Evolutionary conservation across 2,329 filamentous ascomycete genomes (phyloP), one percentile per base, ranked within the genome.

Genomic region (Cercospora zeina): DNA sequence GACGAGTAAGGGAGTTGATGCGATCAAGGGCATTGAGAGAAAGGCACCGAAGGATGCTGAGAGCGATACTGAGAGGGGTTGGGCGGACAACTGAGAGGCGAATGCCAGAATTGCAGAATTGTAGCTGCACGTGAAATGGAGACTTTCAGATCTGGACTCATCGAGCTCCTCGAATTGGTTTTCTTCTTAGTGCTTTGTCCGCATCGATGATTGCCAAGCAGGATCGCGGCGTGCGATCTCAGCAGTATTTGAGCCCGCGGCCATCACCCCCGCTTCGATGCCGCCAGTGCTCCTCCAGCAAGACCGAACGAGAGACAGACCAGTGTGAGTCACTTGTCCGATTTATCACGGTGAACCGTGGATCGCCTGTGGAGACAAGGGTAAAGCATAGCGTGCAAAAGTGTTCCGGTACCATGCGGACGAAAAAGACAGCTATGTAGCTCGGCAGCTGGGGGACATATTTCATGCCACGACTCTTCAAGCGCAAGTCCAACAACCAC

Each of bases 1-100:
- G n/a, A 80, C 76, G 5, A 80, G 78, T n/a, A 79, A 78, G 60
- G 79, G 80, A 4, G 67, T 80, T 16, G 76, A 74, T 54, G 80
- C 79, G 14, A 79, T 77, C 2, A 77, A 73, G 69, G 66, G 67
- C 10, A 65, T 64, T 33, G 68, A 61, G 45, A 65, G 67, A 62
- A 68, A 64, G 27, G 59, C 50, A 19, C 50, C 36, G 7, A 47
- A 49, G 37, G 58, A 60, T n/a, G 51, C 33, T 1, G 58, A 60
- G 16, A 60, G 58, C 54, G 58, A 60, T 30, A 55, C 49, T 4
- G 58, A 60, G 21, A 30, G 27, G 27, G 50, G 36, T 21, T 31
- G 51, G 16, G 50, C 50, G 16, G 58, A 60, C 9, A 60, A 60
- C 31, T 60, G 42, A 49, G 14, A 8, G 21, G 27, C 13, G 42